Evolutionary conservation across 208 protist genomes (phyloP), one percentile per base, ranked within the genome.

Genomic region (Angomonas desouzai): DNA sequence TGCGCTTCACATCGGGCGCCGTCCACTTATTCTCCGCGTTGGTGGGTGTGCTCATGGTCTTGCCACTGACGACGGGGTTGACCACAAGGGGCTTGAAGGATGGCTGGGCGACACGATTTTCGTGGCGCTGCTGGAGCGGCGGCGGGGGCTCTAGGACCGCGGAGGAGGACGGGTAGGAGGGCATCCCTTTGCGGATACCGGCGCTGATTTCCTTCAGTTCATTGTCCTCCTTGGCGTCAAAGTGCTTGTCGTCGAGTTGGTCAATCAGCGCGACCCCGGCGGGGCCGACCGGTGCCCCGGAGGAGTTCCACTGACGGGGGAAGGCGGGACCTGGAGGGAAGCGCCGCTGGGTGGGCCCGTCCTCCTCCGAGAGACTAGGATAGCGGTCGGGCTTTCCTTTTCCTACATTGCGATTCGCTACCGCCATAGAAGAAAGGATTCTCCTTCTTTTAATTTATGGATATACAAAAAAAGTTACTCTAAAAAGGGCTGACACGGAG

Each of bases 181-280:
- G 20, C 9, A 27, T 3, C 18, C 20, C 9, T 13, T 13, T 13
- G 20, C 45, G 45, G 6, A 51, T 51, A 23, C 45, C 45, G 18
- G 45, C 45, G n/a, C 45, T 51, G 45, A 51, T 51, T 13, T 13
- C 45, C 45, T 51, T 51, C 45, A 51, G n/a, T 16, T 51, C 45
- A 23, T 51, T 51, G 6, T 51, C 45, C 20, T 51, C 45, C 10
- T 51, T 51, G 45, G 45, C 20, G 45, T 51, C 45, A 51, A 51
- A 51, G 45, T 51, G 45, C 20, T 51, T 51, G 45, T 51, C 45
- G 20, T 51, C 45, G 3, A 51, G 45, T 51, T 40, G 36, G 13
- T 40, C 36, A 13, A 40, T 40, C 36, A 40, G 6, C 36, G 13
- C 9, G 9, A 16, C 45, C 20, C 9, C 45, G 20, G 6, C 18